Evolutionary conservation across 1,139 yeast species (phyloP).

Genomic region (Zhuliangozyma blackwelliae): DNA sequence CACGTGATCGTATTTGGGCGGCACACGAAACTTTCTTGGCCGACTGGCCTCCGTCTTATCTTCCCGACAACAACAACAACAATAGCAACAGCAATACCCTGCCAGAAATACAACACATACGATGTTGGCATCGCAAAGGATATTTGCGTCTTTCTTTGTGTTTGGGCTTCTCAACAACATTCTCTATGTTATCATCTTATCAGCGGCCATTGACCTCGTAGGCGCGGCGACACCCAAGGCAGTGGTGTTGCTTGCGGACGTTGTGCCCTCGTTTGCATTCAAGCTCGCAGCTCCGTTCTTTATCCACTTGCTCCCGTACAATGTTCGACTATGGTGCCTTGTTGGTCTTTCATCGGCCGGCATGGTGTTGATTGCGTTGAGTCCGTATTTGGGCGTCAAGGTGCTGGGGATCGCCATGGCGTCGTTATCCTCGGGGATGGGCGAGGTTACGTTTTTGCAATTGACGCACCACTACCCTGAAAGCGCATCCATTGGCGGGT

Average conservation of each 20-base stretch:
- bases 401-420: conserved; percentile 77
- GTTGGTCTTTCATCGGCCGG: conserved; percentile 66
- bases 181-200: conserved; percentile 81
- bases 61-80: too few relatives aligned
- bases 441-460: conserved; percentile 84
- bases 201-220: conserved; percentile 90
- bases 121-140: too few relatives aligned
- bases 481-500: conserved; percentile 64
- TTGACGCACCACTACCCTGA: conserved; percentile 67
- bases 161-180: conserved; percentile 88
- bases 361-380: conserved; percentile 65
- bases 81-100: too few relatives aligned
- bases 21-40: too few relatives aligned
- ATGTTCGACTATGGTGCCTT: conserved; percentile 47
- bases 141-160: conserved; percentile 63
- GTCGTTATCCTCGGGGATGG: conserved; percentile 80
- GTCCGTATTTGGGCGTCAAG: conserved; percentile 27
- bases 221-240: conserved; percentile 85
- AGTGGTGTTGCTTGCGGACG: conserved; percentile 78
- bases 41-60: too few relatives aligned
- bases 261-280: conserved; percentile 71
- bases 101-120: too few relatives aligned
- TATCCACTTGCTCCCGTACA: conserved; percentile 62
- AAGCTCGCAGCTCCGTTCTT: conserved; percentile 78
- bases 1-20: too few relatives aligned